Base-by-base conservation (phyloP, 2,329 filamentous ascomycete species). In the Ceratocystis huliohia region DNA sequence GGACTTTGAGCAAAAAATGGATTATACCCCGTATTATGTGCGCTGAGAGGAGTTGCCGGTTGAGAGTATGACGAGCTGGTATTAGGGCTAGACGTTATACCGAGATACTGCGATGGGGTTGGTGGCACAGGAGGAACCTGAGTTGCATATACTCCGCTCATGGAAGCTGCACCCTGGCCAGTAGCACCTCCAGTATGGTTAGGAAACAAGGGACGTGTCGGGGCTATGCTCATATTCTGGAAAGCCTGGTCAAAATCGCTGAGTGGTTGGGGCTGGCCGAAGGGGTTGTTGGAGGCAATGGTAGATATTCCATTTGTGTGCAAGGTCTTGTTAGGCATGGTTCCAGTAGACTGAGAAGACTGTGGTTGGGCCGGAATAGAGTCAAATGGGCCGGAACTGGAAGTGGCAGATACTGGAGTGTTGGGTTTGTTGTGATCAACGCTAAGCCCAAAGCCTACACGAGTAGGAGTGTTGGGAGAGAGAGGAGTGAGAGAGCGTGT, bases 81-180 rank as follows among this genome's bases (percentile, higher is more conserved):
- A 69, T 56, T 72, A 70, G 53, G 33, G 22, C 25, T 25, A 10
- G 56, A 37, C 37, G 33, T 53, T 71, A 70, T 72, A 72, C 71
- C 77, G 78, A 30, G 72, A 73, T 70, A 73, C 76, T 68, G 75
- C 71, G 71, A 80, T 67, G 10, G 83, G 86, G 65, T 88, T 87
- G 2, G 88, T 72, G 90, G 83, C 0, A 88, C 87, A 72, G 90
- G 90, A 50, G 90, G 77, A 10, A 84, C 81, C 70, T 84, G 84
- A 7, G 75, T 73, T 66, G 71, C 61, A 56, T 61, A 63, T 33
- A 20, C 22, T n/a, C 66, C 66, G 13, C 25, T 41, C 48, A 68
- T 63, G 13, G 33, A 46, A 57, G 63, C 70, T 33, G 69, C 69
- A 46, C 78, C 72, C 70, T 78, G 79, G 17, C 75, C 74, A 69